Percentiles rank a stretch among this genome's conserved stretches.
phyloP scores from a whole-genome alignment of 108 stramenopile genomes.

The Nitzschia inconspicua region DNA sequence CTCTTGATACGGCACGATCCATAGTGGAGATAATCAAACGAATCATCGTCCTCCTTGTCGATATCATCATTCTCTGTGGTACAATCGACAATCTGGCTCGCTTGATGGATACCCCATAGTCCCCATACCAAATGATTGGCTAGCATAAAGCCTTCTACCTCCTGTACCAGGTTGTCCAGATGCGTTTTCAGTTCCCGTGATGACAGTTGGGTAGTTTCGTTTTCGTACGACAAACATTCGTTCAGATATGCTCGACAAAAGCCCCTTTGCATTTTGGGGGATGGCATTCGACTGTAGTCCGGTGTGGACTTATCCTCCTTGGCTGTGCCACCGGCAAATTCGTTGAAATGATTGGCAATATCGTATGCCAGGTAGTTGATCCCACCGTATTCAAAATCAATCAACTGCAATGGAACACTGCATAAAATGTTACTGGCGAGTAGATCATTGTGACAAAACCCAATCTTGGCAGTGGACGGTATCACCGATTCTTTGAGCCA shows the following conservation, averaged over 20 bases:
- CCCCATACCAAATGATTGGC: conserved; percentile 90
- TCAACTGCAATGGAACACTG: conserved; percentile 45
- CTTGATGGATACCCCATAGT: conserved; percentile 85
- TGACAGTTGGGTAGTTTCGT: background rate
- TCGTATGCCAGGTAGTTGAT: conserved; percentile 79
- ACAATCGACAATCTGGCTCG: too few relatives aligned
- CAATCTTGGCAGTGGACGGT: conserved; percentile 28
- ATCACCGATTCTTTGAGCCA: conserved; percentile 38
- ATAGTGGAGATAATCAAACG: conserved; percentile 67
- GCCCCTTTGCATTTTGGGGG: conserved; percentile 24
- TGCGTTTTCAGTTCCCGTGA: background rate
- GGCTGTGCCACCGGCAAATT: conserved; percentile 75
- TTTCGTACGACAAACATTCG: conserved; percentile 9
- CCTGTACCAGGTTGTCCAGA: conserved; percentile 25
- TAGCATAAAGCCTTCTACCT: conserved; percentile 66
- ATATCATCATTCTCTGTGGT: too few relatives aligned
- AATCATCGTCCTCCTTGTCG: conserved; percentile 68
- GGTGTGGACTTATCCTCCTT: conserved; percentile 49
- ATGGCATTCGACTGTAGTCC: conserved; percentile 60
- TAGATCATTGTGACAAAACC: conserved; percentile 91
- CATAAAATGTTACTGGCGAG: conserved; percentile 77
- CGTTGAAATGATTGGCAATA: conserved; percentile 91
- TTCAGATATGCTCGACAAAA: conserved; percentile 64
- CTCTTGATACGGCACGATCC: conserved; percentile 29
- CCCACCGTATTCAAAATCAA: conserved; percentile 92